Base-by-base conservation (phyloP, 73 alveolate species). In the Vitrella brassicaformis region DNA sequence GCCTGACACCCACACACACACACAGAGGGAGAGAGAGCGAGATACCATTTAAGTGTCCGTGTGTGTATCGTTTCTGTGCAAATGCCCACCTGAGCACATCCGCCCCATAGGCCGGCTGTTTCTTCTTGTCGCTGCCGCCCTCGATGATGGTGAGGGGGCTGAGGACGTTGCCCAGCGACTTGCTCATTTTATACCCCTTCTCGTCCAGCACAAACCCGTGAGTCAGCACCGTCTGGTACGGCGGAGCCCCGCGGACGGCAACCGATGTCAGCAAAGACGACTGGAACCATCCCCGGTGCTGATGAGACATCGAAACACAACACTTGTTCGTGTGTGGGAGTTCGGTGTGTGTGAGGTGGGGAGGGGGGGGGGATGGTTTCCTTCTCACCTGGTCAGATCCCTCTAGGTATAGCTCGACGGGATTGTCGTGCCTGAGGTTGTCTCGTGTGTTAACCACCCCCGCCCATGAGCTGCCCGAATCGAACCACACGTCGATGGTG, bases 211-310 rank as follows among this genome's bases (percentile, higher is more conserved):
- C 26, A 28, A 76, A 76, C 26, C 83, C 83, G 46, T 76, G 83
- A 31, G 83, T 76, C 83, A 76, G 29, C 31, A 76, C 83, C 25
- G 27, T 10, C 1, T 26, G 31, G 14, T 27, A n/a, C 32, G 18
- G 27, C 25, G 19, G 14, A 8, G 10, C 27, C 39, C 31, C 71
- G 18, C 27, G 14, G 25, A 30, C 71, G 31, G 83, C 83, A 28
- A 76, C 83, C 19, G 77, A 68, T 0, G 83, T 76, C 71, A 76
- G 67, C 46, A 76, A 67, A 30, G 83, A 76, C 0, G 83, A 76
- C 76, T 76, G 83, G 72, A 76, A 76, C 83, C 83, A 76, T 29
- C 83, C 83, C 0, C 83, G 83, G 71, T 76, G 83, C 72, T 76
- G 83, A 39, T 39, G n/a, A n/a, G n/a, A n/a, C n/a, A n/a, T n/a